A percentile compares a stretch with the other conserved stretches of the same genome.
These are phyloP conservation scores for Plasmodium inui DNA, from an alignment of 169 alveolate genomes.

Conservation along the genomic window DNA sequence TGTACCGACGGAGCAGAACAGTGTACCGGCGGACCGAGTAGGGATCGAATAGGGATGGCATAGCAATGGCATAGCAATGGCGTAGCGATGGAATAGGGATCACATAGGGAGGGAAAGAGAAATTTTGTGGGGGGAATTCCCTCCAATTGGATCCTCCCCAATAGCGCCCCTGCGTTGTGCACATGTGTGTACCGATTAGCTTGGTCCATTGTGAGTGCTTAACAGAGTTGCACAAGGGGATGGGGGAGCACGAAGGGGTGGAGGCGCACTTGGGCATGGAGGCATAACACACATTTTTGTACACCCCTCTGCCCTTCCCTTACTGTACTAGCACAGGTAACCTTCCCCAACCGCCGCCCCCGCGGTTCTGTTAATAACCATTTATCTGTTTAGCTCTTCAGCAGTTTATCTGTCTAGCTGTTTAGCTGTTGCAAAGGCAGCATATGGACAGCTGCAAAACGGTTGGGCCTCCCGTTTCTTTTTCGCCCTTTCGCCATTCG, in stretches of 20 bases:
- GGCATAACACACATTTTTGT: too few species aligned
- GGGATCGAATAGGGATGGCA: too few species aligned
- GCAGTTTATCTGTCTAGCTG: background rate
- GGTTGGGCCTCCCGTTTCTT: background rate
- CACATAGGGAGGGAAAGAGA: background rate
- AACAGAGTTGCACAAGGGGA: background rate
- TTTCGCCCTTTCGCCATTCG: background rate
- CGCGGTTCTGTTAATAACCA: background rate
- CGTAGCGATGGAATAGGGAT: background rate
- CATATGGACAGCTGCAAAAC: background rate
- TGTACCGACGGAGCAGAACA: too few species aligned
- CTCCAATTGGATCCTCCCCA: background rate
- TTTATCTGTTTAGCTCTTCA: too few species aligned
- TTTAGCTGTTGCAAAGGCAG: background rate
- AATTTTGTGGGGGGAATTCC: background rate
- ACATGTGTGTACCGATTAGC: background rate
- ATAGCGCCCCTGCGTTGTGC: background rate
- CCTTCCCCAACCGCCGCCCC: background rate
- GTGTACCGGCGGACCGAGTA: too few species aligned
- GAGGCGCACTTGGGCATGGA: background rate
- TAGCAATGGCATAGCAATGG: too few species aligned
- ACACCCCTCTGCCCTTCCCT: background rate
- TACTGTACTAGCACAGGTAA: background rate
- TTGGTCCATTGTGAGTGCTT: background rate
- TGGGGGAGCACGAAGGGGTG: background rate